phyloP scores from a whole-genome alignment of 2,329 filamentous ascomycete species.

The Xylariaceae sp. region DNA sequence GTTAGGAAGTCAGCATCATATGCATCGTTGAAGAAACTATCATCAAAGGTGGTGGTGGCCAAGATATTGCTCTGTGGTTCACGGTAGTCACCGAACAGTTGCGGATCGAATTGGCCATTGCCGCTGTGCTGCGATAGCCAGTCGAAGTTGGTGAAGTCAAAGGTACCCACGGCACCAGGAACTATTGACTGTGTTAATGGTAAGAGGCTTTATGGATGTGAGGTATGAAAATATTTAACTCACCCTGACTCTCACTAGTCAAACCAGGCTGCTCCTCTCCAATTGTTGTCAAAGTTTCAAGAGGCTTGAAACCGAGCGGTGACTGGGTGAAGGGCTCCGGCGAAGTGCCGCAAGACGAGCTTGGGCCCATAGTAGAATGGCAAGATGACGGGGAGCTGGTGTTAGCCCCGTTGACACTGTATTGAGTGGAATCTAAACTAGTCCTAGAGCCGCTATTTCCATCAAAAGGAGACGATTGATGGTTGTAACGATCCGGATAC shows the following conservation, averaged over 20 bases:
- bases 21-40: constrained; percentile 65
- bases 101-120: constrained; percentile 80
- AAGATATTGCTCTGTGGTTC: constrained; percentile 82
- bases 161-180: constrained; percentile 31
- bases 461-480: constrained; percentile 36
- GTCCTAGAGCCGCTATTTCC: constrained; percentile 41
- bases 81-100: constrained; percentile 86
- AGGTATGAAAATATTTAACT: constrained; percentile 28
- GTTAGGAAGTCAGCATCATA: constrained; percentile 76
- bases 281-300: constrained; percentile 59
- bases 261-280: constrained; percentile 54
- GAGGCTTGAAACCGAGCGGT: constrained; percentile 57
- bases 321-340: constrained; percentile 71
- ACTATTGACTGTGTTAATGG: constrained; percentile 25
- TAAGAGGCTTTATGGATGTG: background rate
- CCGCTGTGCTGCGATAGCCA: constrained; percentile 70
- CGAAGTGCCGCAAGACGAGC: constrained; percentile 68
- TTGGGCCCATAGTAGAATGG: constrained; percentile 53
- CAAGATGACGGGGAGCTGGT: constrained; percentile 61
- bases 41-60: constrained; percentile 63
- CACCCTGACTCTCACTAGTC: constrained; percentile 41
- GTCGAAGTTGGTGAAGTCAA: constrained; percentile 56
- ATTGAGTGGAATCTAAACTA: constrained; percentile 47
- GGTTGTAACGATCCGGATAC: constrained; percentile 53
- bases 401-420: constrained; percentile 45